Conservation (phyloP, 2,329 filamentous ascomycete species). For the Penicillium sclerotiorum region DNA sequence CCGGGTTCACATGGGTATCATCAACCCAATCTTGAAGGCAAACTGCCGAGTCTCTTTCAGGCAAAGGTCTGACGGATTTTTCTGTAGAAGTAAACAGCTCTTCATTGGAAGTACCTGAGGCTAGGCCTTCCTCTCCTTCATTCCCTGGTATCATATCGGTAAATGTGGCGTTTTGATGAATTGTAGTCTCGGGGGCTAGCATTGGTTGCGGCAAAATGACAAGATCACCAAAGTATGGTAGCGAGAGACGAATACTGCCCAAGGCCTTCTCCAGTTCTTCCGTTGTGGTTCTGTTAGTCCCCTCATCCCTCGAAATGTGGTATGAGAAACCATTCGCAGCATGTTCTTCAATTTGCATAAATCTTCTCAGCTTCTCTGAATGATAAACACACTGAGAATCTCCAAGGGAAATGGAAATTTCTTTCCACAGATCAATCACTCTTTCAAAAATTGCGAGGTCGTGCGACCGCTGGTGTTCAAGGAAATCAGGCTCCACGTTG, state of each 20-base stretch:
- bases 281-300: neutral
- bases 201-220: neutral
- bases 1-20: too few relatives aligned
- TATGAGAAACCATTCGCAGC: conserved; percentile 12
- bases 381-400: conserved; percentile 2
- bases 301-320: neutral
- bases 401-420: conserved; percentile 2
- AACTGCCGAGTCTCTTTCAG: too few relatives aligned
- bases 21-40: too few relatives aligned
- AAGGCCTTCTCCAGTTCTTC: neutral
- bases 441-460: conserved; percentile 9
- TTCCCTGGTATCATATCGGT: too few relatives aligned
- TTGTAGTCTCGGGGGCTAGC: too few relatives aligned
- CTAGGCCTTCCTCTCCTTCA: too few relatives aligned
- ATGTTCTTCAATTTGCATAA: conserved; percentile 13
- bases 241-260: neutral
- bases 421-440: conserved; percentile 8
- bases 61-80: too few relatives aligned
- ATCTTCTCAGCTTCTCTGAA: neutral
- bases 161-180: too few relatives aligned
- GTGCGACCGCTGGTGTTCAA: conserved; percentile 13
- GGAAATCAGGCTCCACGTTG: conserved; percentile 1
- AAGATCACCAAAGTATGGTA: conserved; percentile 17
- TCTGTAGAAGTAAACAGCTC: too few relatives aligned
- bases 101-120: too few relatives aligned